Evolutionary conservation across 1,284 basidiomycete genomes (phyloP), one percentile per base, ranked within the genome.

Genomic region (Phellopilus nigrolimitatus): DNA sequence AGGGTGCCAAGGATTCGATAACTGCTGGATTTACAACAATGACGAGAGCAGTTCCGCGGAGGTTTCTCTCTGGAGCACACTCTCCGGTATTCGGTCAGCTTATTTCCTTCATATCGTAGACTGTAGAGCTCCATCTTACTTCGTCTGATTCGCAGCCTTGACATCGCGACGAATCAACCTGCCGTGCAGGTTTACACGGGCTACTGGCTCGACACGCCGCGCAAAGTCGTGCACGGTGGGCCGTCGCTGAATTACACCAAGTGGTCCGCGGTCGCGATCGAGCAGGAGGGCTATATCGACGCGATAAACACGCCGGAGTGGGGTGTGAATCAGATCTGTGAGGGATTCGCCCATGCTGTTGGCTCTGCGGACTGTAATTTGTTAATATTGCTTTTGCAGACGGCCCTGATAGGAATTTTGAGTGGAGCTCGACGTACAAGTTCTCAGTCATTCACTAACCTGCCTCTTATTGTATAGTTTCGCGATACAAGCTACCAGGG

Each of bases 231-330:
- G 47, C 76, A 77, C 56, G 74, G 73, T 9, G 72, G 73, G 0
- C 68, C 69, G 21, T 41, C 47, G 3, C 56, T 48, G 4, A 48
- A 61, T 21, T 75, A 77, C 58, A 61, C 62, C 3, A 61, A 73
- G 45, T 68, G 74, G 53, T 71, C 71, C 1, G 75, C 73, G 49
- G 53, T 77, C 13, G 76, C 74, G 13, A 67, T 78, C 33, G 76
- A 78, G 59, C 72, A 71, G 43, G 71, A 78, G 57, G 70, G 70
- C 4, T 62, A 66, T 40, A 75, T 78, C 19, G 75, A 74, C 56
- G 74, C 67, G 4, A 73, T 77, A 47, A 75, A 76, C 61, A 71
- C 75, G 47, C 73, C 71, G 2, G 64, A 71, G 49, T 73, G 71
- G 59, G 65, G 66, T 4, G 61, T 73, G 3, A 60, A 75, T 57